These are phyloP conservation scores for Singerocomus inundabilis DNA, from an alignment of 1,284 basidiomycete genomes.

Conservation along the genomic window DNA sequence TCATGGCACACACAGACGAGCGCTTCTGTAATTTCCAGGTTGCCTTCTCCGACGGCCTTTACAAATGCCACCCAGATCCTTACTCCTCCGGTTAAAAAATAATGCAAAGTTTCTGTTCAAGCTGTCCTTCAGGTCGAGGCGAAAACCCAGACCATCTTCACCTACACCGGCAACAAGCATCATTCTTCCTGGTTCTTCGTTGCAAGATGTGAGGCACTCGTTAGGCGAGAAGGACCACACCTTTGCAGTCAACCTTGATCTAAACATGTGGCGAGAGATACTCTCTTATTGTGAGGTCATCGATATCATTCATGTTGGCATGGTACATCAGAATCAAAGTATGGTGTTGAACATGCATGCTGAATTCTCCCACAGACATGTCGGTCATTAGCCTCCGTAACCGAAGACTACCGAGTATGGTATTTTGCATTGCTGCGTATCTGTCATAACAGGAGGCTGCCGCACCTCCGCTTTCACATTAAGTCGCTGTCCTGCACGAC, in stretches of 20 bases:
- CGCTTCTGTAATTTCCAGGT: background rate
- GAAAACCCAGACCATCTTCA: slow-evolving; percentile 2
- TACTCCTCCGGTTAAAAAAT: background rate
- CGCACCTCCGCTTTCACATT: background rate
- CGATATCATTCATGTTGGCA: slow-evolving; percentile 8
- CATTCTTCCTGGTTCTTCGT: background rate
- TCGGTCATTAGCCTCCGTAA: background rate
- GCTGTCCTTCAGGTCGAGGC: background rate
- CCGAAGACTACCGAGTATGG: slow-evolving; percentile 7
- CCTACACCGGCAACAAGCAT: background rate
- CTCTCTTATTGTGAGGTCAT: slow-evolving; percentile 14
- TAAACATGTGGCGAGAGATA: slow-evolving; percentile 13
- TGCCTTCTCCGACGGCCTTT: background rate
- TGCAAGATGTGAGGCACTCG: background rate
- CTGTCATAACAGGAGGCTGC: background rate
- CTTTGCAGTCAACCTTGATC: background rate
- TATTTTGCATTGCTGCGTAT: slow-evolving; percentile 11
- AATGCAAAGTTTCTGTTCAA: background rate
- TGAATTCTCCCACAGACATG: slow-evolving; percentile 1
- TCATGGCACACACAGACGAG: background rate
- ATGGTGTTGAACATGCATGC: background rate
- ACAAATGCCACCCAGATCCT: background rate
- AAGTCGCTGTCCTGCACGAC: background rate
- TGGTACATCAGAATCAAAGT: slow-evolving; percentile 5
- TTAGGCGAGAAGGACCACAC: background rate